These are phyloP conservation scores for Fusarium sp. DNA, from an alignment of 2,329 filamentous ascomycete genomes.

Conservation along the genomic window DNA sequence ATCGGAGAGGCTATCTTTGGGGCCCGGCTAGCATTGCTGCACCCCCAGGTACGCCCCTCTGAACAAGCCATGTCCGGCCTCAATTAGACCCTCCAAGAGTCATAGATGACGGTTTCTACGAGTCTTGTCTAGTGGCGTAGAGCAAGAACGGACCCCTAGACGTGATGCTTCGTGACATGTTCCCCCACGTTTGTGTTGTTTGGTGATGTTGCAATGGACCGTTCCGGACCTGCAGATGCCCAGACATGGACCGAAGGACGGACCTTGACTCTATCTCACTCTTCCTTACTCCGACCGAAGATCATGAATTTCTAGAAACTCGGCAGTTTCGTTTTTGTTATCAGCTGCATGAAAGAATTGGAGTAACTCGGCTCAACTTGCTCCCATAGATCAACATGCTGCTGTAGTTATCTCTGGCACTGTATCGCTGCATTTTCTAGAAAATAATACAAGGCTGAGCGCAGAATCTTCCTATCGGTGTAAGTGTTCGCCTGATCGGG, in stretches of 20 bases:
- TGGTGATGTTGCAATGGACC: slow-evolving; percentile 23
- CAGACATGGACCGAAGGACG: slow-evolving; percentile 6
- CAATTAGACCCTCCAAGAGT: slow-evolving; percentile 28
- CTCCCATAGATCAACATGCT: neutral
- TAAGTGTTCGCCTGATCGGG: slow-evolving; percentile 16
- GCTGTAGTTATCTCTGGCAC: neutral
- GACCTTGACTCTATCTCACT: neutral
- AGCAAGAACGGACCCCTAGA: neutral
- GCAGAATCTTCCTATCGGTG: slow-evolving; percentile 7
- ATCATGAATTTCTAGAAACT: slow-evolving; percentile 21
- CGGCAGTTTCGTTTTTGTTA: slow-evolving; percentile 6
- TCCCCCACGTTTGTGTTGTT: slow-evolving; percentile 31
- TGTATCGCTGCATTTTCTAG: neutral
- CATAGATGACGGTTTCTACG: slow-evolving; percentile 30
- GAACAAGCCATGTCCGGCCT: slow-evolving; percentile 36
- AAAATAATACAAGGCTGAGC: neutral
- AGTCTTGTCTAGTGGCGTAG: slow-evolving; percentile 12
- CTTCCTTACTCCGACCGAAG: neutral
- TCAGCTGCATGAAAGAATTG: neutral
- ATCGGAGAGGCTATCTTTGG: slow-evolving; percentile 35
- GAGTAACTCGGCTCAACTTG: slow-evolving; percentile 18
- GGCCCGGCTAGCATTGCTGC: slow-evolving; percentile 29
- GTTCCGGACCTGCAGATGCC: slow-evolving; percentile 34
- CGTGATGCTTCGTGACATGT: slow-evolving; percentile 1
- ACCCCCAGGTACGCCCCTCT: slow-evolving; percentile 20